phyloP scores from a whole-genome alignment of 2,329 filamentous ascomycete species.

The Akanthomyces uredinophilus region DNA sequence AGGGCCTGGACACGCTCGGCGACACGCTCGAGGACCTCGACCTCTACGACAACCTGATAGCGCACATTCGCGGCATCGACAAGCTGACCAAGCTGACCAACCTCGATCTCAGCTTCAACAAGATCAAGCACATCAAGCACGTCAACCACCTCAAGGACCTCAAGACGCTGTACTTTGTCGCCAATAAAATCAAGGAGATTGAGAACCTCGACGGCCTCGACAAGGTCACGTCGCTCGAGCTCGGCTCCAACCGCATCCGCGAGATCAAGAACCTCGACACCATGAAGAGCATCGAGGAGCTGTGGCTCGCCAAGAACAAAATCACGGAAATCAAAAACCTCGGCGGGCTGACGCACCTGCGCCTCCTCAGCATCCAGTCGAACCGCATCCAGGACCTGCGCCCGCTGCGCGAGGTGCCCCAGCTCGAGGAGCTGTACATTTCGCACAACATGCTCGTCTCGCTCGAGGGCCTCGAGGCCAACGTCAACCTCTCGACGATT shows the following conservation, averaged over 20 bases:
- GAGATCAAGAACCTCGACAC: slow-evolving; percentile 81
- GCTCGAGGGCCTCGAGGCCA: slow-evolving; percentile 66
- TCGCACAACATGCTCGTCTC: slow-evolving; percentile 86
- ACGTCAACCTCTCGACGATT: slow-evolving; percentile 65
- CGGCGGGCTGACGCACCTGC: slow-evolving; percentile 68
- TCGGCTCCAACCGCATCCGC: slow-evolving; percentile 87
- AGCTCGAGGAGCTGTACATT: slow-evolving; percentile 89
- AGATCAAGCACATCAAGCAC: slow-evolving; percentile 97
- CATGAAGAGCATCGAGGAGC: slow-evolving; percentile 71
- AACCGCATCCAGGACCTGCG: slow-evolving; percentile 80
- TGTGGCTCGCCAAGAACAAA: slow-evolving; percentile 97
- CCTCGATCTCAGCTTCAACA: slow-evolving; percentile 95
- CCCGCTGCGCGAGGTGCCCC: slow-evolving; percentile 66
- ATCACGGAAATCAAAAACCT: slow-evolving; percentile 80
- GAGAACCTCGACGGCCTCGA: slow-evolving; percentile 74
- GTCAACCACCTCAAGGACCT: slow-evolving; percentile 72
- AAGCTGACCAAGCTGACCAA: slow-evolving; percentile 67
- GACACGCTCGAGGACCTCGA: slow-evolving; percentile 76
- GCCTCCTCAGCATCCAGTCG: slow-evolving; percentile 88
- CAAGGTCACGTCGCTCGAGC: slow-evolving; percentile 75
- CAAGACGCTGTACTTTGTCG: slow-evolving; percentile 83
- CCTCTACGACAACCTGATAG: slow-evolving; percentile 93
- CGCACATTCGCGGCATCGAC: slow-evolving; percentile 79
- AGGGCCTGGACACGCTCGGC: slow-evolving; percentile 63
- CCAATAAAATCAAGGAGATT: slow-evolving; percentile 88